Conservation (phyloP, 805 yeast species). For the Candida ipomoeae region DNA sequence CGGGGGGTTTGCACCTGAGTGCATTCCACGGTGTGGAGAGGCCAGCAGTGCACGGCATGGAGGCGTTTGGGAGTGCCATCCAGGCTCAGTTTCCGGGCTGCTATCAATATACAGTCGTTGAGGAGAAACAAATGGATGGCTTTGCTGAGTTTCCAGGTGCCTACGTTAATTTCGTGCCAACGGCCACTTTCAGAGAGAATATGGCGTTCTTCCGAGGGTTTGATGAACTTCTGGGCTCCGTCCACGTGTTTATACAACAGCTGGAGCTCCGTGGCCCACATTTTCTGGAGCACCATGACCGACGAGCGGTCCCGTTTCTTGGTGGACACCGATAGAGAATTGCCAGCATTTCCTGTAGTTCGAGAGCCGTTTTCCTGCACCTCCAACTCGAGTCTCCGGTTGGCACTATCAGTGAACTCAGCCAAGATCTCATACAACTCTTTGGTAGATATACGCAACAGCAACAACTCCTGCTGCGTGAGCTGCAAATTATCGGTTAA, state of each 20-base stretch:
- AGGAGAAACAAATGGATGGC: constrained; percentile 72
- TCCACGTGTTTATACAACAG: constrained; percentile 77
- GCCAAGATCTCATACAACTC: constrained; percentile 58
- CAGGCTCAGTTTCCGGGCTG: constrained; percentile 48
- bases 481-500: constrained; percentile 56
- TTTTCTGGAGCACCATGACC: constrained; percentile 65
- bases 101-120: constrained; percentile 73
- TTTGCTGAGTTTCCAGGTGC: constrained; percentile 76
- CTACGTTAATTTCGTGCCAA: constrained; percentile 83
- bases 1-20: constrained; percentile 32
- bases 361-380: constrained; percentile 4
- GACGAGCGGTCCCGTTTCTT: constrained; percentile 58
- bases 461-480: constrained; percentile 63
- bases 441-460: constrained; percentile 54
- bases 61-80: constrained; percentile 35
- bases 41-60: constrained; percentile 77
- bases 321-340: constrained; percentile 10
- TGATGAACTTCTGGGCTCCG: constrained; percentile 80
- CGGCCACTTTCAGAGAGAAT: constrained; percentile 72
- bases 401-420: constrained; percentile 58
- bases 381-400: constrained; percentile 44
- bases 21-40: constrained; percentile 56
- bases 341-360: not conserved
- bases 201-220: constrained; percentile 76
- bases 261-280: constrained; percentile 75